Percentiles rank a stretch among this genome's conserved stretches.
These are phyloP conservation scores for Boletellus sp. DNA, from an alignment of 1,284 basidiomycete genomes.

Conservation along the genomic window DNA sequence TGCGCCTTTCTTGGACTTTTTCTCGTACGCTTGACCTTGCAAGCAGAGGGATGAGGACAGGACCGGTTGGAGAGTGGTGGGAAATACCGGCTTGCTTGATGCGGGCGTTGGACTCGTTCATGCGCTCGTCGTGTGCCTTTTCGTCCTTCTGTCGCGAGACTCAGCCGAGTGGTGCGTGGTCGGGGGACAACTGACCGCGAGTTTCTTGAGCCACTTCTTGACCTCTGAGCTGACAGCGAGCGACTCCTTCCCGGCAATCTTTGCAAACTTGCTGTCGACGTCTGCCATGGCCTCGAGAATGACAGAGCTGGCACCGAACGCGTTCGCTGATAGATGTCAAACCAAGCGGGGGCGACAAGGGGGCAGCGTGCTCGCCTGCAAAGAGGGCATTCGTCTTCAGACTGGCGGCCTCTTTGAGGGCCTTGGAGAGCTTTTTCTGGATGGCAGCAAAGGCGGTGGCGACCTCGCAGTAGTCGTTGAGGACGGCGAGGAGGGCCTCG, in stretches of 20 bases:
- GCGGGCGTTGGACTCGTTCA: slow-evolving; percentile 63
- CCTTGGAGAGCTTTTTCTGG: slow-evolving; percentile 72
- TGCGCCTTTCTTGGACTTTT: slow-evolving; percentile 70
- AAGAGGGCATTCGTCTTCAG: slow-evolving; percentile 59
- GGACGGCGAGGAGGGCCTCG: slow-evolving; percentile 58
- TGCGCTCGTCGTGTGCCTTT: slow-evolving; percentile 66
- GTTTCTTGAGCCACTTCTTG: slow-evolving; percentile 81
- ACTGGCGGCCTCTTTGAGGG: slow-evolving; percentile 59
- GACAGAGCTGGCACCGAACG: slow-evolving; percentile 56
- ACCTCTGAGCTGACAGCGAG: slow-evolving; percentile 61
- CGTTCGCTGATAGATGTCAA: slow-evolving; percentile 47
- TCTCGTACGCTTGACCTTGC: slow-evolving; percentile 66
- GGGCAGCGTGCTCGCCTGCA: slow-evolving; percentile 45
- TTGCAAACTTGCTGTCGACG: slow-evolving; percentile 68
- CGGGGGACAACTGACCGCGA: slow-evolving; percentile 47
- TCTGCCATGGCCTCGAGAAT: slow-evolving; percentile 69
- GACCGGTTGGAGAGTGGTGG: not conserved
- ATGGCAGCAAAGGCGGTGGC: slow-evolving; percentile 55
- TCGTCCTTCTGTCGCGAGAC: slow-evolving; percentile 62
- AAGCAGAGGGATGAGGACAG: slow-evolving; percentile 2
- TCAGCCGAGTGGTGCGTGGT: slow-evolving; percentile 2
- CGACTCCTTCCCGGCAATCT: slow-evolving; percentile 71
- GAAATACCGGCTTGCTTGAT: slow-evolving; percentile 70
- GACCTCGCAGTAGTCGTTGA: slow-evolving; percentile 74
- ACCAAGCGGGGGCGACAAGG: not conserved